These are phyloP conservation scores for Flaveria linearis DNA, from an alignment of 129 eudicot genomes.

Conservation along the genomic window DNA sequence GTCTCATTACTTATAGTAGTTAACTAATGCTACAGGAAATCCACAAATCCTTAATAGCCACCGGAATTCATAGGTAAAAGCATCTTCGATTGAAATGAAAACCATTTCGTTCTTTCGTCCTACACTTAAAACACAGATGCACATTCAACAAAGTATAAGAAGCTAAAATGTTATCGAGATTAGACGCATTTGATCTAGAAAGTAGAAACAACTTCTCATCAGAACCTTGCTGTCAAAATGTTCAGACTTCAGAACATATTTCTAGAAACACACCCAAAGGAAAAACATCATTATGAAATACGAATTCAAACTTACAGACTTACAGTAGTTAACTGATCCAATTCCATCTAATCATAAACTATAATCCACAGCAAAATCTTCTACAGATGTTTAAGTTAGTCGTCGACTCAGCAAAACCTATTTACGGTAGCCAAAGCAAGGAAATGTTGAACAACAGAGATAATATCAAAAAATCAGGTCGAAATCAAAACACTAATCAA, in stretches of 20 bases:
- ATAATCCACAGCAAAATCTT: not conserved
- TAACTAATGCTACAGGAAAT: not conserved
- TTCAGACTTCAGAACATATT: not conserved
- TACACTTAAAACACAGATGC: not conserved
- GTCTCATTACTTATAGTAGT: not conserved
- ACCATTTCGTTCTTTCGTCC: not conserved
- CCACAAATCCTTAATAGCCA: not conserved
- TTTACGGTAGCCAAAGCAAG: not conserved
- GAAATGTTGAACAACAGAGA: not conserved
- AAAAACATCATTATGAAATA: too few relatives aligned
- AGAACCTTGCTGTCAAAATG: not conserved
- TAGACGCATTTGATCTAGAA: not conserved
- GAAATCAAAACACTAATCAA: not conserved
- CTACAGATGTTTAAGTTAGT: not conserved
- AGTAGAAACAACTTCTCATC: not conserved
- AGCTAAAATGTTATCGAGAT: not conserved
- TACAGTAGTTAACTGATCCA: not conserved
- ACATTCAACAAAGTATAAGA: not conserved
- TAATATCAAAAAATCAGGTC: slow-evolving; percentile 2
- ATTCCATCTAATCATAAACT: not conserved
- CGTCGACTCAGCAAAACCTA: not conserved
- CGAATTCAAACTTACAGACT: not conserved
- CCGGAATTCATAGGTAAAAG: not conserved
- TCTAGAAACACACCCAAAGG: too few relatives aligned
- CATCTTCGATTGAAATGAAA: not conserved